Evolutionary conservation across 306 rosid species (phyloP), one percentile per base, ranked within the genome.

Genomic region (Styphnolobium japonicum): DNA sequence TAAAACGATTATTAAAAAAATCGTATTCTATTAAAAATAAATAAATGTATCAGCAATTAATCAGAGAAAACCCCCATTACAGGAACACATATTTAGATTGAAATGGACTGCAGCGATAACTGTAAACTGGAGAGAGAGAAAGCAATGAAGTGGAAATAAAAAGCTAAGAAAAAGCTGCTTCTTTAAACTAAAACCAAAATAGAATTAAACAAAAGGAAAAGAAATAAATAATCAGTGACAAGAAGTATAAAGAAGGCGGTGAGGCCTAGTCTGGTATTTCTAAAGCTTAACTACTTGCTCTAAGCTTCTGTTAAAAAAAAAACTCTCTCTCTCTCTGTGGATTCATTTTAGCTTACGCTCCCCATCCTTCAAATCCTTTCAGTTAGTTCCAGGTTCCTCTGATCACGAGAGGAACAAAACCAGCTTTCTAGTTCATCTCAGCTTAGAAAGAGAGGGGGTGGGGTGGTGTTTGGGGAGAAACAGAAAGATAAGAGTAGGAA

Each of bases 241-340:
- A 58, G 89, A 85, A 82, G 87, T 88, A 92, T 92, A 92, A 92
- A 90, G 92, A 85, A 85, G 86, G 90, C 14, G 60, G 79, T 65
- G 80, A 77, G 84, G 75, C 75, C 74, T 79, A 69, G 85, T 67
- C 40, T 88, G 80, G 80, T 78, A 78, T 68, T 83, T 79, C 90
- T 55, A 85, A 85, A 79, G 27, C 88, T 76, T 19, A 65, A 62
- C 82, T 33, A 83, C 29, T 67, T 73, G 15, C 73, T 71, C 82
- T 52, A 25, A 80, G 63, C 76, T 60, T 27, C 39, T 67, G 7
- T 5, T 23, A 34, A 42, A 55, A 69, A 21, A 69, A 33, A 19
- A 53, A 36, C 2, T 34, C 36, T 29, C n/a, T 19, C 45, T 16
- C 37, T 61, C 53, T 63, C 71, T 36, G n/a, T 56, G 37, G 27